A percentile compares a stretch with the other conserved stretches of the same genome.
Conservation (phyloP, 2,329 filamentous ascomycete species). For the Calonectria multiphialidica region DNA sequence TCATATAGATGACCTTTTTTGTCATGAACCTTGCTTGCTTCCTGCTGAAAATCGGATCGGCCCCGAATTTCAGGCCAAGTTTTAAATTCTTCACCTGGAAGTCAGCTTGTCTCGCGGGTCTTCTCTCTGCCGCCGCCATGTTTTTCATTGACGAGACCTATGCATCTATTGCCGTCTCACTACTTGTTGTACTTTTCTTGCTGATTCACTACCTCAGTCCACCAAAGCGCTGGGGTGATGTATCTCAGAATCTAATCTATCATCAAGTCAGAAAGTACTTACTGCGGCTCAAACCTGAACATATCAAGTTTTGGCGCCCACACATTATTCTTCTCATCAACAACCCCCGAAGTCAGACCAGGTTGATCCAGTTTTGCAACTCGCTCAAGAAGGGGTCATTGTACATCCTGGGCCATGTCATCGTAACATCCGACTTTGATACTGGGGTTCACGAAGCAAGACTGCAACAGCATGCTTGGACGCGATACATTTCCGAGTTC, state of each 20-base stretch:
- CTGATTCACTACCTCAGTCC: conserved; percentile 88
- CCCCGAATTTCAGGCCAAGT: conserved; percentile 88
- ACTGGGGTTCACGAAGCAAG: conserved; percentile 84
- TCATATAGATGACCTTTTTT: conserved; percentile 81
- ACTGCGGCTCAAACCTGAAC: conserved; percentile 84
- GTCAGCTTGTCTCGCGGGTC: conserved; percentile 79
- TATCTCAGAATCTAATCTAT: conserved; percentile 90
- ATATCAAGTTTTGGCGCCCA: conserved; percentile 94
- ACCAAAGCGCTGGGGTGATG: conserved; percentile 91
- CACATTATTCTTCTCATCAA: conserved; percentile 89
- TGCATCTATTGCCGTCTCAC: conserved; percentile 78
- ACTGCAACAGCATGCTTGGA: conserved; percentile 85
- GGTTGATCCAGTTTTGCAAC: conserved; percentile 91
- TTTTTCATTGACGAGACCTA: conserved; percentile 90
- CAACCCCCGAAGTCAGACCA: conserved; percentile 83
- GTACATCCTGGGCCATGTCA: conserved; percentile 89
- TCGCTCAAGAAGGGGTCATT: conserved; percentile 88
- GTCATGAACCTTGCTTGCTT: conserved; percentile 92
- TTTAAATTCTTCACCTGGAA: conserved; percentile 93
- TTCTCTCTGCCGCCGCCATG: conserved; percentile 86
- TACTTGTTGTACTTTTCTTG: conserved; percentile 82
- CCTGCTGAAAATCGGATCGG: conserved; percentile 86
- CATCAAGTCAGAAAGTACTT: conserved; percentile 88
- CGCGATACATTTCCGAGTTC: conserved; percentile 84
- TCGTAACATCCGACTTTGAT: conserved; percentile 86